These are phyloP conservation scores for Cryptosporidium xiaoi DNA, from an alignment of 169 alveolate genomes.

Conservation along the genomic window DNA sequence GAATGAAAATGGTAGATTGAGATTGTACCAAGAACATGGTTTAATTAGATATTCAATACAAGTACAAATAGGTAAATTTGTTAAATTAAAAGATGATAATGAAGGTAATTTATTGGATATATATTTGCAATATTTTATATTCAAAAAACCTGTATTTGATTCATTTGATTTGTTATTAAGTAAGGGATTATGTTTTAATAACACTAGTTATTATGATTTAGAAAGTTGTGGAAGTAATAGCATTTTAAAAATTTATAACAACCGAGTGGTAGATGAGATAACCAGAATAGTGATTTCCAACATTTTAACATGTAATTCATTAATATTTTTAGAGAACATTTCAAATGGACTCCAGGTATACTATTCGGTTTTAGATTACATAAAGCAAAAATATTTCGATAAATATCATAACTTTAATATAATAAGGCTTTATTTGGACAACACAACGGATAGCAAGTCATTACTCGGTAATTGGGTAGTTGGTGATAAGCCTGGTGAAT, in stretches of 20 bases:
- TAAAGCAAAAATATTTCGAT: constrained; percentile 1
- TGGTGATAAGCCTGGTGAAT: constrained; percentile 83
- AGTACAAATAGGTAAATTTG: constrained; percentile 7
- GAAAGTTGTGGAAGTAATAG: not conserved
- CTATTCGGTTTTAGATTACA: not conserved
- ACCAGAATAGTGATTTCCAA: constrained; percentile 1
- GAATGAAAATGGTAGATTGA: constrained; percentile 22
- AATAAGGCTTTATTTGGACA: constrained; percentile 82
- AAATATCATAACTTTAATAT: constrained; percentile 23
- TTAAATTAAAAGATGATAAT: not conserved
- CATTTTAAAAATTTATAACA: constrained; percentile 24
- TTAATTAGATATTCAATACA: not conserved
- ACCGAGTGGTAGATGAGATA: not conserved
- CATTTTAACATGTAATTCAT: constrained; percentile 6
- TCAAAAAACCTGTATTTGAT: not conserved
- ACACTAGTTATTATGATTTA: not conserved
- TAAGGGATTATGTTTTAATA: not conserved
- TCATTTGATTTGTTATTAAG: constrained; percentile 9
- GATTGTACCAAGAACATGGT: constrained; percentile 6
- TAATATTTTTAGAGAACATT: constrained; percentile 42
- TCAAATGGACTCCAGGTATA: constrained; percentile 36
- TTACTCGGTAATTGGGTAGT: constrained; percentile 85
- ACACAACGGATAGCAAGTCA: constrained; percentile 82
- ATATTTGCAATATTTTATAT: constrained; percentile 24
- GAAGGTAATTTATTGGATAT: not conserved